A percentile compares a stretch with the other conserved stretches of the same genome.
phyloP scores from a whole-genome alignment of 768 basidiomycete species.

The Peribolospora baueri region DNA sequence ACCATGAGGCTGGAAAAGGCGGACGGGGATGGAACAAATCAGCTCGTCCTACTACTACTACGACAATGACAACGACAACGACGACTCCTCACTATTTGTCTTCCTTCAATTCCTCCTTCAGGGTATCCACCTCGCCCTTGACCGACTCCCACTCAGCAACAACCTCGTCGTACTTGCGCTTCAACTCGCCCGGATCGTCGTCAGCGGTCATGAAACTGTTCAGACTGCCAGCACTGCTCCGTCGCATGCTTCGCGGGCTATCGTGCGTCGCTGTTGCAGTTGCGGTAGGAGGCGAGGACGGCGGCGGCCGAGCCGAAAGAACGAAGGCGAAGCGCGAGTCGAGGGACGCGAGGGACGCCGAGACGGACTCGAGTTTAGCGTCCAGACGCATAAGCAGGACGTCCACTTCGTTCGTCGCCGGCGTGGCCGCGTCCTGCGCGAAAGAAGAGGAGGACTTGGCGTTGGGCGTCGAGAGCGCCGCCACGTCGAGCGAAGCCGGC shows the following conservation, averaged over 20 bases:
- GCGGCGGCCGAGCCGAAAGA: no score
- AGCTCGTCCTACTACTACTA: conserved; percentile 8
- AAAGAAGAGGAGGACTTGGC: no score
- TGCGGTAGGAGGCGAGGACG: no score
- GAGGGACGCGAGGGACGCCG: no score
- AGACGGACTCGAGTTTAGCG: conserved; percentile 9
- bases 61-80: no score
- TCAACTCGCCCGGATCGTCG: conserved; percentile 22
- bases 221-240: no score
- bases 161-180: conserved; percentile 51
- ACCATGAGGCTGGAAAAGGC: background rate
- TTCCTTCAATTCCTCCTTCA: conserved; percentile 81
- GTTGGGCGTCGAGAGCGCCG: no score
- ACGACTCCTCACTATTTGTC: conserved; percentile 35
- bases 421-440: no score
- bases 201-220: background rate
- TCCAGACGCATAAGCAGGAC: conserved; percentile 8
- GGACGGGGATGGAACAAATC: background rate
- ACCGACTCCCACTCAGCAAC: conserved; percentile 48
- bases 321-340: no score
- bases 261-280: no score
- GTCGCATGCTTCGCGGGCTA: no score
- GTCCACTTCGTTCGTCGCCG: conserved; percentile 8
- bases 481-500: no score
- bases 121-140: conserved; percentile 31